Evolutionary conservation across 306 rosid genomes (phyloP), one percentile per base, ranked within the genome.

Genomic region (Vachellia collinsii): DNA sequence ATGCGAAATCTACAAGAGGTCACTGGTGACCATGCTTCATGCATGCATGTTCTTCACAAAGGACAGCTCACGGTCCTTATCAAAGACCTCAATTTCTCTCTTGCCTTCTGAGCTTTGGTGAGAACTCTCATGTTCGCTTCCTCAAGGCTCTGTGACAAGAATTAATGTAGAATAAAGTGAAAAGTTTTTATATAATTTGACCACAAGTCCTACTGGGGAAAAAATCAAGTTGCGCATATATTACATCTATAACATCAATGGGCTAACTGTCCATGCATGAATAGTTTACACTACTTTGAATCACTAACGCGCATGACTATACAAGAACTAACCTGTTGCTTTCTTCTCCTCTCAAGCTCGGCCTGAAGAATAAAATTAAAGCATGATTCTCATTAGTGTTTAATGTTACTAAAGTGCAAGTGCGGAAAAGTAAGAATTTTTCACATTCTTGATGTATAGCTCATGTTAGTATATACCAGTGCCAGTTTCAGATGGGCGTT

Each of bases 311-410:
- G 72, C 25, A 67, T 5, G 54, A 38, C 51, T 36, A 50, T 11
- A 56, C 12, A 66, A 66, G 48, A 66, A 69, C 72, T 84, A 89
- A 54, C 97, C 91, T 87, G 97, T 71, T 87, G 90, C 80, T 88
- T 93, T 82, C 90, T 88, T 82, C 85, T 87, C 87, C 92, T 84
- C 84, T 91, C 94, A 25, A 84, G 79, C 71, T 89, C 90, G 4
- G 85, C 88, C 97, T 93, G 86, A 46, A 16, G 70, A 75, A 72
- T 23, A 17, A 44, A 77, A 58, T 43, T 1, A 43, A 43, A 44
- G 14, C 13, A 64, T 70, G 34, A 47, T 19, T 53, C 47, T 36
- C 6, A 56, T 81, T 38, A 85, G 65, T 66, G 22, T 64, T 11
- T 68, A 50, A 0, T 74, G 54, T 42, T 37, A 47, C 43, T 25